phyloP scores from a whole-genome alignment of 2,329 filamentous ascomycete species.

The Botrytis aclada region DNA sequence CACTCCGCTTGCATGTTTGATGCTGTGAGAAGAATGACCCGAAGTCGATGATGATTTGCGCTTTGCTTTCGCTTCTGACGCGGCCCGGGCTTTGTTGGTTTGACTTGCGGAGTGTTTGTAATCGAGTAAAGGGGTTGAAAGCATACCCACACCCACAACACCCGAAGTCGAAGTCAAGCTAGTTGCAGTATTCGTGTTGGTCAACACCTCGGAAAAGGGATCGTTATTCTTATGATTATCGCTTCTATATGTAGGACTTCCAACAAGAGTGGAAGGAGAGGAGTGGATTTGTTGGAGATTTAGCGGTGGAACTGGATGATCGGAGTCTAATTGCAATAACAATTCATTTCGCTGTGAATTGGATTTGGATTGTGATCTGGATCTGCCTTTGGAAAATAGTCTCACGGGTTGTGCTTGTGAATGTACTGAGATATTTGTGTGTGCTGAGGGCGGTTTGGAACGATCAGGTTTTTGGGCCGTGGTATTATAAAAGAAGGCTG shows the following conservation, averaged over 20 bases:
- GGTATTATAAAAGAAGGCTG: conserved; percentile 31
- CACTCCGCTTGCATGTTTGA: conserved; percentile 32
- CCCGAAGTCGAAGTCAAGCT: background rate
- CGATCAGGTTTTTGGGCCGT: conserved; percentile 24
- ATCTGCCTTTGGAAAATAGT: conserved; percentile 24
- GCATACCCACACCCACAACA: conserved; percentile 29
- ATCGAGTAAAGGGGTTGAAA: conserved; percentile 34
- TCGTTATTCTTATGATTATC: background rate
- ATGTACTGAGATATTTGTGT: conserved; percentile 28
- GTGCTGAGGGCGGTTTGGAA: conserved; percentile 28
- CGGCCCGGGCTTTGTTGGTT: conserved; percentile 31
- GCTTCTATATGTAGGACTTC: conserved; percentile 15
- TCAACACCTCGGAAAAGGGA: conserved; percentile 21
- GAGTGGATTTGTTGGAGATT: background rate
- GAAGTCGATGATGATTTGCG: conserved; percentile 32
- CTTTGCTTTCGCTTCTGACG: conserved; percentile 23
- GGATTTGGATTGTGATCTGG: conserved; percentile 23
- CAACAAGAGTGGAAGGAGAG: conserved; percentile 9
- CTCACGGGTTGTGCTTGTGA: conserved; percentile 29
- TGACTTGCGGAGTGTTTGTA: conserved; percentile 36
- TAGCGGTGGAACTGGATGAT: conserved; percentile 9
- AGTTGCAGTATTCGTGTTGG: background rate
- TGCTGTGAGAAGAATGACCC: conserved; percentile 28
- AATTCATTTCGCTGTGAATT: conserved; percentile 18
- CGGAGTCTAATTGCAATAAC: background rate